phyloP scores from a whole-genome alignment of 441 rosid species.

The Syzygium malaccense region DNA sequence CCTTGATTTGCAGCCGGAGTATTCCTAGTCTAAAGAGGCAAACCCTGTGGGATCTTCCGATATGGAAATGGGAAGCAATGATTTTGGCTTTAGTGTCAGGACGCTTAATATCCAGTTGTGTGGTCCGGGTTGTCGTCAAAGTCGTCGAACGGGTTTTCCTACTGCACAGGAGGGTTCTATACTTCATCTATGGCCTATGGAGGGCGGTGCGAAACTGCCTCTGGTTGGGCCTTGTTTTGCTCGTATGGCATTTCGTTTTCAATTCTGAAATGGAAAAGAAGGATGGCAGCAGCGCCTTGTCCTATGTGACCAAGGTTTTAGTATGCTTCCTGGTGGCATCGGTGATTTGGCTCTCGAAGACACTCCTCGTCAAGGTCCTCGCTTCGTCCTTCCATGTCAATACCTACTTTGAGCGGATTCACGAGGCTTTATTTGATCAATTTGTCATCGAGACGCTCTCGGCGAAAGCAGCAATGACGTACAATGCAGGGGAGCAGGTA shows the following conservation, averaged over 20 bases:
- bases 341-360: slow-evolving; percentile 1
- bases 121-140: slow-evolving; percentile 39
- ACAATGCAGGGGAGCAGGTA: background rate
- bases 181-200: slow-evolving; percentile 27
- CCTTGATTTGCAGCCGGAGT: slow-evolving; percentile 29
- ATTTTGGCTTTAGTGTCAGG: slow-evolving; percentile 49
- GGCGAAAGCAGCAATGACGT: background rate
- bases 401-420: slow-evolving; percentile 5
- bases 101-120: slow-evolving; percentile 44
- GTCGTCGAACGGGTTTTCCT: slow-evolving; percentile 44
- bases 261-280: background rate
- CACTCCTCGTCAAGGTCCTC: slow-evolving; percentile 1
- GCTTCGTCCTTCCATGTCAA: slow-evolving; percentile 9
- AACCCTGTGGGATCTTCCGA: slow-evolving; percentile 36
- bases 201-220: slow-evolving; percentile 7
- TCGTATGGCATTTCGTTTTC: background rate
- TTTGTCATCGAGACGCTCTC: background rate
- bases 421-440: slow-evolving; percentile 1
- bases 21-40: slow-evolving; percentile 21
- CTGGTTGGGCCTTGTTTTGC: slow-evolving; percentile 5
- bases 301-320: background rate
- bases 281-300: background rate
- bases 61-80: slow-evolving; percentile 65
- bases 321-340: background rate
- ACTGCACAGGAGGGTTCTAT: slow-evolving; percentile 42